phyloP scores from a whole-genome alignment of 495 filamentous ascomycete species.

The Hyaloscypha variabilis region DNA sequence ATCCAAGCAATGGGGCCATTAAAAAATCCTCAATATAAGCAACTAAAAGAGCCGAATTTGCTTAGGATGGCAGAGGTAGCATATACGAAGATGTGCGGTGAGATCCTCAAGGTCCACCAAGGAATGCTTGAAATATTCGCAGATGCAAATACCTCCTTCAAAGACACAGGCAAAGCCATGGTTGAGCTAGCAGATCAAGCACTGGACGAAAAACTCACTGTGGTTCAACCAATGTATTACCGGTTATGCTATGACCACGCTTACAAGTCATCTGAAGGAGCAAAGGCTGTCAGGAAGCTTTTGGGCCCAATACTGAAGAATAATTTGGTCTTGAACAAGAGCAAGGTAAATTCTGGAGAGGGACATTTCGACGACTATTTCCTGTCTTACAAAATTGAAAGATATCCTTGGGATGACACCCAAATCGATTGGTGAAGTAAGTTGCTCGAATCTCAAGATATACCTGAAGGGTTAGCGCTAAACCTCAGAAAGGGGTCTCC shows the following conservation, averaged over 20 bases:
- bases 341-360: neutral
- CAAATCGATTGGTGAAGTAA: neutral
- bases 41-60: neutral
- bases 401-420: neutral
- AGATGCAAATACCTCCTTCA: neutral
- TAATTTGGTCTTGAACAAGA: neutral
- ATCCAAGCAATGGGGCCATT: slow-evolving; percentile 17
- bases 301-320: neutral
- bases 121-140: neutral
- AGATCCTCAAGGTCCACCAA: neutral
- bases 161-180: neutral
- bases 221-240: neutral
- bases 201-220: neutral
- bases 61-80: neutral
- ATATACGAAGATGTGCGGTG: neutral
- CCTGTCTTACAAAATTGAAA: neutral
- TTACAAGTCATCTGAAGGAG: neutral
- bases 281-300: neutral
- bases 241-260: neutral
- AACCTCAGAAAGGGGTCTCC: too few relatives aligned
- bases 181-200: neutral
- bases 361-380: neutral
- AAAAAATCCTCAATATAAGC: neutral
- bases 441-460: neutral
- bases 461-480: too few relatives aligned